phyloP scores from a whole-genome alignment of 1,139 yeast genomes.

The Blastobotrys serpentis region DNA sequence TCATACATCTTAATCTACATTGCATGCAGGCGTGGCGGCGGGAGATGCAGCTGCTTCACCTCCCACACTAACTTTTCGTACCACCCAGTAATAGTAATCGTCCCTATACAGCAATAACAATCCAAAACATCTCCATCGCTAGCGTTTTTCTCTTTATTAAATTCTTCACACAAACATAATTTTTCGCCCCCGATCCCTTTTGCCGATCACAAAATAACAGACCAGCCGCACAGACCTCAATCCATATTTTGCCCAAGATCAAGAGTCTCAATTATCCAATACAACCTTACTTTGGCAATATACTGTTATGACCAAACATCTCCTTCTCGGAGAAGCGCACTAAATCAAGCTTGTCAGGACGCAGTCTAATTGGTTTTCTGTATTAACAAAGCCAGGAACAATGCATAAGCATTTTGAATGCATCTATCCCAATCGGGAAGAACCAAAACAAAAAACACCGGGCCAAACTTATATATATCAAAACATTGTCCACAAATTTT shows the following conservation, averaged over 20 bases:
- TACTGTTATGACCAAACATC: no score
- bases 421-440: constrained; percentile 8
- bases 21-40: background rate
- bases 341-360: background rate
- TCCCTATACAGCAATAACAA: no score
- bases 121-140: no score
- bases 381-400: background rate
- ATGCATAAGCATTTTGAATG: constrained; percentile 1
- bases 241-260: background rate
- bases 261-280: no score
- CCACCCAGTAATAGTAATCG: no score
- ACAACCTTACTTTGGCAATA: no score
- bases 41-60: no score
- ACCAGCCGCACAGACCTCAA: background rate
- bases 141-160: no score
- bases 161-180: background rate
- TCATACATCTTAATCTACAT: no score
- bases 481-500: constrained; percentile 4
- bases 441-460: constrained; percentile 5
- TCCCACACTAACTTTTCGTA: no score
- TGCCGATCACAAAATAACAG: background rate
- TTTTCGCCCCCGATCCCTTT: background rate
- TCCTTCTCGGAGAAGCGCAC: no score
- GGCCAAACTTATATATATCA: constrained; percentile 4
- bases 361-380: background rate